A percentile compares a stretch with the other conserved stretches of the same genome.
These are phyloP conservation scores for Candida freyschussii DNA, from an alignment of 1,139 yeast species.

Conservation along the genomic window DNA sequence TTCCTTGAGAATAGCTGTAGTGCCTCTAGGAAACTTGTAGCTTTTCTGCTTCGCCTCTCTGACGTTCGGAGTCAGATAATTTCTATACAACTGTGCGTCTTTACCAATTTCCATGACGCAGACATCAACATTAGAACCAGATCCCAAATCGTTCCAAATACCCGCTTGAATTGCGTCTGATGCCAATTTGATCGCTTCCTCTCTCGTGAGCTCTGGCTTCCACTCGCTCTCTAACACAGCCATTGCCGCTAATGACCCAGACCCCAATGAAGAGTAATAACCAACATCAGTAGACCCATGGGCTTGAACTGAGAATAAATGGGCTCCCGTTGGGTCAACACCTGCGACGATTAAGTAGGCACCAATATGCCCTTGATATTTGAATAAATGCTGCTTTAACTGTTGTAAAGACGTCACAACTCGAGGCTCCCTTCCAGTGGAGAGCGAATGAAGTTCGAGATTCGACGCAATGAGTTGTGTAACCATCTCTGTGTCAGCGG, in stretches of 20 bases:
- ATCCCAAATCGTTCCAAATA: conserved; percentile 98
- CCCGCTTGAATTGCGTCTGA: conserved; percentile 95
- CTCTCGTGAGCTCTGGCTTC: conserved; percentile 71
- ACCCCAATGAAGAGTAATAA: conserved; percentile 85
- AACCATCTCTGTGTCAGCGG: conserved; percentile 98
- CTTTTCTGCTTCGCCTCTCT: conserved; percentile 76
- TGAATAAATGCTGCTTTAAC: conserved; percentile 91
- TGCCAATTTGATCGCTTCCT: conserved; percentile 85
- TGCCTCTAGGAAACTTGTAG: conserved; percentile 85
- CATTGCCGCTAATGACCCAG: conserved; percentile 99
- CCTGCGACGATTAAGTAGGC: conserved; percentile 97
- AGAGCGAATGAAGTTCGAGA: conserved; percentile 81
- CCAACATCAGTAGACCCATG: conserved; percentile 98
- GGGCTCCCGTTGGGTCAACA: conserved; percentile 93
- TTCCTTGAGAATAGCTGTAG: conserved; percentile 76
- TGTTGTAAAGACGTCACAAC: conserved; percentile 91
- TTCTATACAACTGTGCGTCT: conserved; percentile 79
- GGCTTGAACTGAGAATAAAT: conserved; percentile 88
- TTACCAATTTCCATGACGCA: conserved; percentile 94
- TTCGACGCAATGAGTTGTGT: conserved; percentile 90
- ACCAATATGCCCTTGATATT: conserved; percentile 95
- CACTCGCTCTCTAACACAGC: conserved; percentile 90
- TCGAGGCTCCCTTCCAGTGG: conserved; percentile 81
- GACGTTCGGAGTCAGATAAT: conserved; percentile 85
- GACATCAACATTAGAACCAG: conserved; percentile 95